Conservation (phyloP, 805 yeast genomes). For the Candida namnaoensis region DNA sequence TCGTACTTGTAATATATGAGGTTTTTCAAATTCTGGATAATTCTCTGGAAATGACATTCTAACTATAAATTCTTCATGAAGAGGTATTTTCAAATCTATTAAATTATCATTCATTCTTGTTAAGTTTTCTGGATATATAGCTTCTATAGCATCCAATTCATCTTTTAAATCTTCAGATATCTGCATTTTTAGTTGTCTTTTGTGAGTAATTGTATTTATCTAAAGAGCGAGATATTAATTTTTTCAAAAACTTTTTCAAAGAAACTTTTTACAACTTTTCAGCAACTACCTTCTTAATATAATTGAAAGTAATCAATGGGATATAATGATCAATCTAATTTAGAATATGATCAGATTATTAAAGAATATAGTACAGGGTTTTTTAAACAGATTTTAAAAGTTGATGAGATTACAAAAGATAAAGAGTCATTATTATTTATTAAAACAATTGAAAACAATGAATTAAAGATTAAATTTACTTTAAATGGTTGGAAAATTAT, state of each 20-base stretch:
- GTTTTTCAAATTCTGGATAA: conserved; percentile 59
- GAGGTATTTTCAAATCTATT: conserved; percentile 47
- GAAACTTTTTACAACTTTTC: too few relatives aligned
- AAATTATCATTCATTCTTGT: conserved; percentile 23
- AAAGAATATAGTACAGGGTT: background rate
- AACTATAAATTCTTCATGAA: conserved; percentile 50
- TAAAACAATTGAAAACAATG: background rate
- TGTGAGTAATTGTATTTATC: background rate
- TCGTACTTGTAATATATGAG: conserved; percentile 53
- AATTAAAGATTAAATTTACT: background rate
- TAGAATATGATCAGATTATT: background rate
- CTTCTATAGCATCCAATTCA: conserved; percentile 77
- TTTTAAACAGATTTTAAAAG: too few relatives aligned
- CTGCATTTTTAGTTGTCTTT: background rate
- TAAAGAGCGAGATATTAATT: too few relatives aligned
- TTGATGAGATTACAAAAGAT: too few relatives aligned
- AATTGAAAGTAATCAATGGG: too few relatives aligned
- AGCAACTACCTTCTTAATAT: too few relatives aligned
- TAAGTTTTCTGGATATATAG: conserved; percentile 71
- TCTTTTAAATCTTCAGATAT: conserved; percentile 47
- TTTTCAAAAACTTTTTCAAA: too few relatives aligned
- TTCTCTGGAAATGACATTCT: conserved; percentile 61
- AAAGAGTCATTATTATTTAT: too few relatives aligned
- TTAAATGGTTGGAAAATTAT: background rate
- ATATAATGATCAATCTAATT: too few relatives aligned